Percentiles rank a stretch among this genome's conserved stretches.
Evolutionary conservation across 371 early-diverging fungal species (phyloP).

Genomic region (Mucor velutinosus): DNA sequence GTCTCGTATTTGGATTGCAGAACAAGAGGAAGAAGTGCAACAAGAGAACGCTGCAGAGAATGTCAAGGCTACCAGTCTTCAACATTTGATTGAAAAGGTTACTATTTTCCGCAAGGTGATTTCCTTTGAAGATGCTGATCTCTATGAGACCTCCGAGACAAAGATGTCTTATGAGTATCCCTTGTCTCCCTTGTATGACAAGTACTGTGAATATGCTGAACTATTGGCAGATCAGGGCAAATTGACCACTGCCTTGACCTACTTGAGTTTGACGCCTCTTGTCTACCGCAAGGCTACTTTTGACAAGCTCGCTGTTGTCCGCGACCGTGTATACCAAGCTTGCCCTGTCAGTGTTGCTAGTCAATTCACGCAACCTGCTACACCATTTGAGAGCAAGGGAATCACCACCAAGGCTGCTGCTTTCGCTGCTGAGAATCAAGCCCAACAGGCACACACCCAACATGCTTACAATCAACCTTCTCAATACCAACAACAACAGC

Average conservation of each 20-base stretch:
- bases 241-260: conserved; percentile 71
- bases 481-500: conserved; percentile 8
- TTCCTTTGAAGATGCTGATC: conserved; percentile 58
- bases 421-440: conserved; percentile 11
- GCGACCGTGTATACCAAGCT: conserved; percentile 75
- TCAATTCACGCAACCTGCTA: conserved; percentile 48
- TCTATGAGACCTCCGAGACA: conserved; percentile 58
- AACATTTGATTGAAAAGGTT: conserved; percentile 87
- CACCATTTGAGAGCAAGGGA: conserved; percentile 67
- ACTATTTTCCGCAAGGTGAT: conserved; percentile 91
- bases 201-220: conserved; percentile 87
- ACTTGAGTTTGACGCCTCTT: conserved; percentile 72
- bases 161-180: conserved; percentile 54
- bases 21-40: conserved; percentile 48
- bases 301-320: conserved; percentile 62
- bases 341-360: conserved; percentile 52
- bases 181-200: conserved; percentile 78
- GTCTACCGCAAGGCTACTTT: conserved; percentile 60
- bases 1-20: conserved; percentile 80
- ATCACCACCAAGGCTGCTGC: conserved; percentile 35
- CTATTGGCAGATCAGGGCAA: conserved; percentile 79
- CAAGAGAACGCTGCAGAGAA: conserved; percentile 29
- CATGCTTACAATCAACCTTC: conserved; percentile 11
- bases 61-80: conserved; percentile 51
- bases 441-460: conserved; percentile 7